Base-by-base conservation (phyloP, 106 monocot species). In the Dendrobium officinale region DNA sequence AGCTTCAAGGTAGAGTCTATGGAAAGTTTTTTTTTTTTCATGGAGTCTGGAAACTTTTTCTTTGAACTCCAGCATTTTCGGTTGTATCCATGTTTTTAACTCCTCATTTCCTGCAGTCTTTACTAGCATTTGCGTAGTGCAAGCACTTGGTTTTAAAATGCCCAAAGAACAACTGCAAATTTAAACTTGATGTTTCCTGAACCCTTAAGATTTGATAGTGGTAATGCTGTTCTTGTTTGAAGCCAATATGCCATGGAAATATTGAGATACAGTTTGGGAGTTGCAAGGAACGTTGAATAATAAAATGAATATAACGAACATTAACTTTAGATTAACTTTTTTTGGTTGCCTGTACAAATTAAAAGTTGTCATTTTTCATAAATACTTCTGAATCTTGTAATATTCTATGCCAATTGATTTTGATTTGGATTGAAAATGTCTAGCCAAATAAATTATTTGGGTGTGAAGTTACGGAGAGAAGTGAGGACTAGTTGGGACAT, bases 1-100 rank as follows among this genome's bases (percentile, higher is more conserved):
- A 24, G 91, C 91, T 84, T 92, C 92, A 74, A 92, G 98, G 98
- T 94, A 75, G 31, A 17, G 76, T 55, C 75, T 70, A 2, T 64
- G 42, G n/a, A 42, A 16, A 41, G 2, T 9, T 74, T 58, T 31
- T 55, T 55, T 55, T 27, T 42, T 77, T 80, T 3, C 54, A 43
- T 43, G 44, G 74, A 42, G 43, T 42, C n/a, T 43, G 43, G 42
- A 74, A 20, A 42, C 43, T 74, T n/a, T 74, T 19, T 19, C 20
- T 74, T 19, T 74, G 74, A 43, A 74, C 9, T 44, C 13, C 42
- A 19, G 40, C 17, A 44, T 44, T 31, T 70, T 74, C 0, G 41
- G 74, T 9, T 74, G 22, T 42, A 74, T 74, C 74, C 29, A 42
- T 74, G 6, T 20, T 74, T 20, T 74, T 51, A 2, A 2, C 20